phyloP scores from a whole-genome alignment of 352 stramenopile genomes.

The Globisporangium perplexum region DNA sequence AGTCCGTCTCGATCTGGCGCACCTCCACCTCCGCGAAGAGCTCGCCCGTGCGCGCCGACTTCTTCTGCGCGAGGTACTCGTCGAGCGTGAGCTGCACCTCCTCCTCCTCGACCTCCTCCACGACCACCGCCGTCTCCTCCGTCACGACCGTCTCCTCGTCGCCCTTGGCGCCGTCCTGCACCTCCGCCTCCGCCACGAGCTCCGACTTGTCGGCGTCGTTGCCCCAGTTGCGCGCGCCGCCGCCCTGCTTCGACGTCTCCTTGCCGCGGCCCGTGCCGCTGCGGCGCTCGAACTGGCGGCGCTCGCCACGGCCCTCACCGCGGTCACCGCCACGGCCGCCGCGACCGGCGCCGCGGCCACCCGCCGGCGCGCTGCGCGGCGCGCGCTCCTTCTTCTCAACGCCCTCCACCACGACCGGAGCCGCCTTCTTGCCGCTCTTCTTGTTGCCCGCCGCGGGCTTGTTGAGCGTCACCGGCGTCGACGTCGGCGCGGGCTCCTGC shows the following conservation, averaged over 20 bases:
- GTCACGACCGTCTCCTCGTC: conserved; percentile 58
- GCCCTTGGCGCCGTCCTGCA: conserved; percentile 50
- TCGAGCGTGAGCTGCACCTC: conserved; percentile 80
- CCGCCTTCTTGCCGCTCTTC: conserved; percentile 61
- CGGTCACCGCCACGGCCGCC: conserved; percentile 42
- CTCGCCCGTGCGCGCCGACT: conserved; percentile 59
- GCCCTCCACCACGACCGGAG: conserved; percentile 25
- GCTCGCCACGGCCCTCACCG: conserved; percentile 30
- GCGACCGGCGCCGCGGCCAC: conserved; percentile 33
- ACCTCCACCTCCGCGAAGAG: conserved; percentile 79
- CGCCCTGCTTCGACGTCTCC: conserved; percentile 94
- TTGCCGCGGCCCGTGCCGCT: conserved; percentile 94
- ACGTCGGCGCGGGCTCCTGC: conserved; percentile 40
- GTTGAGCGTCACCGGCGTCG: conserved; percentile 64
- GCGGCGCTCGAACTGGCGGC: conserved; percentile 91
- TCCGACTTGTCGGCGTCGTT: conserved; percentile 91
- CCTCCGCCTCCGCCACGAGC: conserved; percentile 56
- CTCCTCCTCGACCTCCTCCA: conserved; percentile 61
- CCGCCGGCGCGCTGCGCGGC: conserved; percentile 41
- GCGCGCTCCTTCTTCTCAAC: conserved; percentile 48
- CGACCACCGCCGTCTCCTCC: conserved; percentile 26
- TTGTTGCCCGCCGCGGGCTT: conserved; percentile 84
- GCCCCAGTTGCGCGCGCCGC: conserved; percentile 95
- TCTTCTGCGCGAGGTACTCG: conserved; percentile 81
- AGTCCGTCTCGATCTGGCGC: conserved; percentile 89